These are phyloP conservation scores for Mycena rosella DNA, from an alignment of 768 basidiomycete genomes.

Conservation along the genomic window DNA sequence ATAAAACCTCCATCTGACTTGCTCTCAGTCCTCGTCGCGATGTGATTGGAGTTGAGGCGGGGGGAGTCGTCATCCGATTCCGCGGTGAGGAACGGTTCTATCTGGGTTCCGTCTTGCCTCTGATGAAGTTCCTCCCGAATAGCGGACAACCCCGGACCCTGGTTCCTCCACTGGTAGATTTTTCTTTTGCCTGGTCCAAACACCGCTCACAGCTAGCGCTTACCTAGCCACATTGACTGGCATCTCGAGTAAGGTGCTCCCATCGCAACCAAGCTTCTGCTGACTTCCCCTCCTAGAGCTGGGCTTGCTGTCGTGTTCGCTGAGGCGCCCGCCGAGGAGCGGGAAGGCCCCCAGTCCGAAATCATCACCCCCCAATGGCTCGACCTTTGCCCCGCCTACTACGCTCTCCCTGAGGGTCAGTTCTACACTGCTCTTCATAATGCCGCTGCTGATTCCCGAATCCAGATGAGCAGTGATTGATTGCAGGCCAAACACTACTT, in stretches of 20 bases:
- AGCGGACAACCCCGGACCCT: slow-evolving; percentile 74
- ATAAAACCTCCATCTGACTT: not conserved
- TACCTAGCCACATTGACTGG: slow-evolving; percentile 22
- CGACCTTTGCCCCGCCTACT: slow-evolving; percentile 14
- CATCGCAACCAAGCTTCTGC: not conserved
- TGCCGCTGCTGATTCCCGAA: too few relatives aligned
- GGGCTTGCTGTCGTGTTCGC: slow-evolving; percentile 38
- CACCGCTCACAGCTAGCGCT: not conserved
- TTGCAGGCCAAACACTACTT: too few relatives aligned
- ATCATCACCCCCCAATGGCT: slow-evolving; percentile 39
- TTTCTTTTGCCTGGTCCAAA: not conserved
- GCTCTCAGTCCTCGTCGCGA: slow-evolving; percentile 37
- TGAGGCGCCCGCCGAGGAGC: slow-evolving; percentile 45
- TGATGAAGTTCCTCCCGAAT: slow-evolving; percentile 42
- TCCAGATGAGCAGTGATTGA: too few relatives aligned
- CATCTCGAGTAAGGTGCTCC: slow-evolving; percentile 40
- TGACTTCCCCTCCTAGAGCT: not conserved
- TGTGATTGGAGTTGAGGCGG: slow-evolving; percentile 34
- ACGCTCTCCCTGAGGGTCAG: slow-evolving; percentile 5
- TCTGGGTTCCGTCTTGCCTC: not conserved
- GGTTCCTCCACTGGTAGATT: slow-evolving; percentile 55
- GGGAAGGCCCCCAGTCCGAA: slow-evolving; percentile 38
- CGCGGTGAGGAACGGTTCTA: not conserved
- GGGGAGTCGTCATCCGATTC: slow-evolving; percentile 13
- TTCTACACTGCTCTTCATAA: too few relatives aligned